Evolutionary conservation across 345 rosid genomes (phyloP), one percentile per base, ranked within the genome.

Genomic region (Pistacia atlantica): DNA sequence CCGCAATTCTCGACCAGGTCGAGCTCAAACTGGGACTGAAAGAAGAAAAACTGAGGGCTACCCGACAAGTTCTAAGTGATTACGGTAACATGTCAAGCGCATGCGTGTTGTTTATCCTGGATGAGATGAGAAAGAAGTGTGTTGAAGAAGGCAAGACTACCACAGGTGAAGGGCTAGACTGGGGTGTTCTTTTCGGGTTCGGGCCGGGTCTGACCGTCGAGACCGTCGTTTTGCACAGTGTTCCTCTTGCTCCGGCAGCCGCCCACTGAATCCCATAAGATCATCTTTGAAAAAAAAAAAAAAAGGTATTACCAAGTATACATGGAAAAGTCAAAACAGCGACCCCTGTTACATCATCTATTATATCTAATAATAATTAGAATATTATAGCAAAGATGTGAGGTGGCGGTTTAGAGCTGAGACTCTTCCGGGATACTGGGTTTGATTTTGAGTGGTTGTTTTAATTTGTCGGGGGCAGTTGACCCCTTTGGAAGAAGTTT

Each of bases 51-150:
- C 87, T 91, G 42, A 78, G 82, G 17, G 90, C 94, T 3, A 91
- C 92, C 0, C 82, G 97, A 1, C 87, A 90, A 8, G 88, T 91
- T 46, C 79, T 93, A 45, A 78, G 93, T 8, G 93, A 93, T 62
- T 93, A 82, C 42, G 97, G 97, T 1, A 92, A 92, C 85, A 88
- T 92, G 97, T 88, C 95, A 1, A 91, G 97, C 64, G 97, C 97
- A 7, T 91, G 93, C 22, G 97, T 92, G 6, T 58, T 92, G 63
- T 92, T 92, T 55, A 89, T 92, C 7, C 57, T 92, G 51, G 97
- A 92, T n/a, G 91, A 93, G 78, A 89, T 91, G 96, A 85, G 96
- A 80, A 90, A 75, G 83, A 90, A 82, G 79, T 90, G 87, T 3
- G 49, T 68, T 2, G 74, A 90, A 14, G 87, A 90, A 54, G 91